These are phyloP conservation scores for Termitomyces sp. DNA, from an alignment of 768 basidiomycete species.

Conservation along the genomic window DNA sequence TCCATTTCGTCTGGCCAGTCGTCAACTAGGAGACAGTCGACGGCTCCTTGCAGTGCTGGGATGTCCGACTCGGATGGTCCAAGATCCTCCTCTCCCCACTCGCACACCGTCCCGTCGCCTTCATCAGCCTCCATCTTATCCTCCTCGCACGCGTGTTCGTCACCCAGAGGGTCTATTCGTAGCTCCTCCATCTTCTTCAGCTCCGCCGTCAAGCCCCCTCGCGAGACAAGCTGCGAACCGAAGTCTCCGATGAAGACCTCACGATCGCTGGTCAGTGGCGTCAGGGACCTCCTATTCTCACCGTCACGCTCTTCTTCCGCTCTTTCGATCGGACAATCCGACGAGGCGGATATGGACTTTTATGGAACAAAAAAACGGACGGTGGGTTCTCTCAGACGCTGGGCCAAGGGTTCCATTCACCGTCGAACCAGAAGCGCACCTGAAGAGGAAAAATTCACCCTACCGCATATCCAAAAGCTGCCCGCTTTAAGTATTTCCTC, in stretches of 20 bases:
- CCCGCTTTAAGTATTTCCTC: constrained; percentile 12
- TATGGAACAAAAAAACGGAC: constrained; percentile 19
- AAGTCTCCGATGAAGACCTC: constrained; percentile 23
- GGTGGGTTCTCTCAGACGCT: constrained; percentile 38
- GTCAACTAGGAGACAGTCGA: constrained; percentile 24
- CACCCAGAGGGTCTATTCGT: constrained; percentile 14
- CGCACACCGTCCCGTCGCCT: constrained; percentile 28
- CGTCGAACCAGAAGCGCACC: constrained; percentile 50
- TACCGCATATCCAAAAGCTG: constrained; percentile 13
- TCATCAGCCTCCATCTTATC: constrained; percentile 31
- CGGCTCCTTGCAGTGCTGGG: constrained; percentile 30
- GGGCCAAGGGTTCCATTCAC: constrained; percentile 44
- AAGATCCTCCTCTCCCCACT: constrained; percentile 11
- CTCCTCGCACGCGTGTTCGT: constrained; percentile 15
- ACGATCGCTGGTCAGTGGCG: constrained; percentile 56
- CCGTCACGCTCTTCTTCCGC: constrained; percentile 41
- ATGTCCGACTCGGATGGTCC: constrained; percentile 22
- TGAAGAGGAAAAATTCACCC: constrained; percentile 19
- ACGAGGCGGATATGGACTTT: constrained; percentile 8
- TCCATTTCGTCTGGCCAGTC: constrained; percentile 20
- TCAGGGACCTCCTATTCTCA: constrained; percentile 50
- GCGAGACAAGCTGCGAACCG: constrained; percentile 10
- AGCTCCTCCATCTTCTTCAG: constrained; percentile 9
- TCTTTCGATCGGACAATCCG: constrained; percentile 16
- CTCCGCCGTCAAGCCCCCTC: constrained; percentile 7